Evolutionary conservation across 768 basidiomycete genomes (phyloP).

Genomic region (Lactifluus pinguis): DNA sequence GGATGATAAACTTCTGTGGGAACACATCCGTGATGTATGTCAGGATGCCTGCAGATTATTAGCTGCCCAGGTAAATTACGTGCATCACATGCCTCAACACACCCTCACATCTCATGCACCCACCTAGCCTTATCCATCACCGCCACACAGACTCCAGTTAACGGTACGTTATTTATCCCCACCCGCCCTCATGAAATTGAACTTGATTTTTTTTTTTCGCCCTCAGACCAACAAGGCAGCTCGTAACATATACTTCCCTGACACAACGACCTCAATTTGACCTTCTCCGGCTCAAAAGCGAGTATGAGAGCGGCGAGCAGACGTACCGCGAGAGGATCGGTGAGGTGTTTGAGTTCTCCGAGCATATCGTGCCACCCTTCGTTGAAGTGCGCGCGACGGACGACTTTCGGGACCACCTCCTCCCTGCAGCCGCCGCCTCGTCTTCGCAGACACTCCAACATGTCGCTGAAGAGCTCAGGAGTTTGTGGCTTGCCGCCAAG

Average conservation of each 20-base stretch:
- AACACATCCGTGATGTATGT: slow-evolving; percentile 8
- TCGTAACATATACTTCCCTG: neutral
- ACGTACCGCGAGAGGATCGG: neutral
- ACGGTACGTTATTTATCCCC: neutral
- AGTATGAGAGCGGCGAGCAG: neutral
- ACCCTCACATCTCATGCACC: neutral
- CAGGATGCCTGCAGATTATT: neutral
- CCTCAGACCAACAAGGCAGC: neutral
- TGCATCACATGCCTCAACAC: neutral
- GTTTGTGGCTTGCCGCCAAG: neutral
- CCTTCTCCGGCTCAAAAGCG: slow-evolving; percentile 4
- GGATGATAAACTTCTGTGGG: slow-evolving; percentile 11
- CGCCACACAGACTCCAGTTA: neutral
- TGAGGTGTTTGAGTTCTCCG: slow-evolving; percentile 5
- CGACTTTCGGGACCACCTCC: slow-evolving; percentile 3
- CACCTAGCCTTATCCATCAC: neutral
- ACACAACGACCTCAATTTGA: neutral
- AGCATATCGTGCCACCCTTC: slow-evolving; percentile 1
- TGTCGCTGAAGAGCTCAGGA: neutral
- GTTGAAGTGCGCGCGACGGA: slow-evolving; percentile 2
- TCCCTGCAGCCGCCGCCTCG: neutral
- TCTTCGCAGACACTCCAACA: neutral
- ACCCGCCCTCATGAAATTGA: neutral
- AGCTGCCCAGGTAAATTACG: neutral
- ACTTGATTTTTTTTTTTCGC: neutral